Base-by-base conservation (phyloP, 2,329 filamentous ascomycete species). In the Botryotinia narcissicola region DNA sequence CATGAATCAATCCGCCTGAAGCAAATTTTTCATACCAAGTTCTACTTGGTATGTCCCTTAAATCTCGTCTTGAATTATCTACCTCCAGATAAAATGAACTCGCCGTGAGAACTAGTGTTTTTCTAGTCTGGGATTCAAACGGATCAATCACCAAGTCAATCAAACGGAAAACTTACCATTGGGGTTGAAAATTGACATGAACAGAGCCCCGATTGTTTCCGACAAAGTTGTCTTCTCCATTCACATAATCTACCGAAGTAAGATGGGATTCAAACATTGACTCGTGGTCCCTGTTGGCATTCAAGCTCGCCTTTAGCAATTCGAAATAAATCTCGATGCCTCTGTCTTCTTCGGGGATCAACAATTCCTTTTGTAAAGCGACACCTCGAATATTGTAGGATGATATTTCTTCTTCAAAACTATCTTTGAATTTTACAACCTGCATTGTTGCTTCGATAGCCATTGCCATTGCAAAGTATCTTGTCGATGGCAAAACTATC, bases 401-500 rank as follows among this genome's bases (percentile, higher is more conserved):
- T 40, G 35, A 42, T 83, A 74, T 67, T 84, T 82, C 75, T 6
- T 59, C 62, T n/a, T 35, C 29, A 18, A 48, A 46, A 57, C 62
- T 32, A 82, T 84, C 0, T 40, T 54, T 46, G 29, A 29, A 59
- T 51, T 51, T 9, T 25, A 25, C 4, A 4, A 4, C 46, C 48
- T 77, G 74, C 9, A 68, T 61, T 40, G 75, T 44, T 8, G 75
- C 76, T 61, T 76, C 71, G 25, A 76, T 69, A 16, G 74, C 76
- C 75, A 78, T 74, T 20, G 68, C 70, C 75, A 78, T 74, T 18
- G 68, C 70, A 44, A 76, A 60, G 29, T 70, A 75, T 1, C 85
- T 85, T 4, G 83, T 84, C 1, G 85, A 84, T 57, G 46, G 35
- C 10, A 46, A 42, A 51, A 51, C 46, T 51, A 51, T 51, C 22